Evolutionary conservation across 2,329 filamentous ascomycete genomes (phyloP).

Genomic region (Septoria linicola): DNA sequence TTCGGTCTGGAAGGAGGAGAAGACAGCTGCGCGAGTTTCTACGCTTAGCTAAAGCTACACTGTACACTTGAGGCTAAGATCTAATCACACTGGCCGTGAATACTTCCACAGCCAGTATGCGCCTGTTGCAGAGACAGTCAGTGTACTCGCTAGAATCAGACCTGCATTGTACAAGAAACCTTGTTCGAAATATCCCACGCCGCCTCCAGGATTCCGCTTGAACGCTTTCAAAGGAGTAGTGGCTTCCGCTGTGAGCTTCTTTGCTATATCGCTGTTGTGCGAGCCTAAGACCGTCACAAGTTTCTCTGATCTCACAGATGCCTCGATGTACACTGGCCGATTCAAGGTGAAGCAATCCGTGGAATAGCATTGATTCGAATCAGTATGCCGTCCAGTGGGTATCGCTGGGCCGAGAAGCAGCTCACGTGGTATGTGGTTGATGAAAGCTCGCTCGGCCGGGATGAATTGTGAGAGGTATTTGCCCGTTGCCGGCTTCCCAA

Average conservation of each 20-base stretch:
- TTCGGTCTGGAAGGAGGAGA: constrained; percentile 44
- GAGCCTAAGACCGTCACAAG: constrained; percentile 16
- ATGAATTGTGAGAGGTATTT: constrained; percentile 63
- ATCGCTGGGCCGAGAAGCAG: constrained; percentile 50
- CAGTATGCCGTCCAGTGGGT: constrained; percentile 34
- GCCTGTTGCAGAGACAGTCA: constrained; percentile 22
- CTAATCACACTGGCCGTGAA: constrained; percentile 12
- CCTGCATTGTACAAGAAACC: constrained; percentile 41
- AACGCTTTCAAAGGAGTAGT: constrained; percentile 28
- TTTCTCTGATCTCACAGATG: constrained; percentile 8
- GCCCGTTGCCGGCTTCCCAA: constrained; percentile 49
- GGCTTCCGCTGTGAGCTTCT: constrained; percentile 27
- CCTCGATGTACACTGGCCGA: constrained; percentile 43
- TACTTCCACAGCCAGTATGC: constrained; percentile 25
- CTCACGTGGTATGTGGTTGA: constrained; percentile 58
- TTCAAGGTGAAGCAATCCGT: constrained; percentile 47
- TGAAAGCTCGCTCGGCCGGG: constrained; percentile 49
- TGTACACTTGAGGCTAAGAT: not conserved
- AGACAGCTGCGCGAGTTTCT: not conserved
- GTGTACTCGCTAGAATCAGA: constrained; percentile 31
- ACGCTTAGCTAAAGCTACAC: too few relatives aligned
- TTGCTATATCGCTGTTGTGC: constrained; percentile 12
- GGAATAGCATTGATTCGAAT: constrained; percentile 42
- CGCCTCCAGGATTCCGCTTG: constrained; percentile 40
- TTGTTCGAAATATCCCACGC: constrained; percentile 42